Base-by-base conservation (phyloP, 2,329 filamentous ascomycete species). In the Fusarium illudens region DNA sequence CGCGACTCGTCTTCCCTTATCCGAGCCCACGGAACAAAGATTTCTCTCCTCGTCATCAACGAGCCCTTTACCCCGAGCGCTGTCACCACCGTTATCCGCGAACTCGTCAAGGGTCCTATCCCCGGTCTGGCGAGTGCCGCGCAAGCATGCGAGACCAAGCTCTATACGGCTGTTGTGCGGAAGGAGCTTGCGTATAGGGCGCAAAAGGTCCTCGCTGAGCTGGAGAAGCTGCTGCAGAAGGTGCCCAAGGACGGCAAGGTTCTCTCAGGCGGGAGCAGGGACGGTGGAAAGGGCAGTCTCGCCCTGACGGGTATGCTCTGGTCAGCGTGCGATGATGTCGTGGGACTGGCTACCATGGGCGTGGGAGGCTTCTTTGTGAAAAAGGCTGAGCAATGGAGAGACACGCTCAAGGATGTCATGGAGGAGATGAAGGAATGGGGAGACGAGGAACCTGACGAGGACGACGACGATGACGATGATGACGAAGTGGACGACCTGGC, bases 361-460 rank as follows among this genome's bases (percentile, higher is more conserved):
- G 85, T 96, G 6, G 87, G 86, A 0, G 92, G 90, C 0, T 82
- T 94, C 60, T 84, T 95, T 48, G 84, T 91, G 0, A 83, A 86
- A 69, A 94, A 91, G 75, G 90, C 90, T 2, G 88, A 92, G 70
- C 85, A 94, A 76, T 92, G 90, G 79, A 83, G 89, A 37, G 92
- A 92, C 58, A 87, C 91, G 3, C 81, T 97, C 22, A 87, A 92
- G 71, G 95, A 97, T 80, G 91, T 93, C 0, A 87, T 96, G 70
- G 88, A 92, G 65, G 95, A 97, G 80, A 78, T 97, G 68, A 92
- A 93, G 76, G 93, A 95, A 71, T 97, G 94, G 93, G 89, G 90
- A 19, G 91, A 93, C 2, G 91, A 93, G 72, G 86, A 87, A 10
- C 84, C 86, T 0, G 86, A 88, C 1, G 89, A 88, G 2, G 84